These are phyloP conservation scores for Rhodomyrtus tomentosa DNA, from an alignment of 345 rosid genomes.

Conservation along the genomic window DNA sequence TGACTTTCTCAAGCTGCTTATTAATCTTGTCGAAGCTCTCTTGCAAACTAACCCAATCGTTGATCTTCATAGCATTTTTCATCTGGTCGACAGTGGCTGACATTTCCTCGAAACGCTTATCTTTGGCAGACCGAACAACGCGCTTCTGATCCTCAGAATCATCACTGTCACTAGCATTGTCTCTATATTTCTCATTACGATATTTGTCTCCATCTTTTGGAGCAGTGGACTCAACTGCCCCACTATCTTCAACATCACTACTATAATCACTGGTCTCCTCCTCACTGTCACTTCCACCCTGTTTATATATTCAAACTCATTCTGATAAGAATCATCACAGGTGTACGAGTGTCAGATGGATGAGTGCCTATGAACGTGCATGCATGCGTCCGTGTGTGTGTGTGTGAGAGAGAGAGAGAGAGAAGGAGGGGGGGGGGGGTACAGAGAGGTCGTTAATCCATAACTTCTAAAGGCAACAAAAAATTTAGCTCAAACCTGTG, in stretches of 20 bases:
- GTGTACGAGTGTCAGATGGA: background rate
- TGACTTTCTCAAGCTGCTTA: slow-evolving; percentile 93
- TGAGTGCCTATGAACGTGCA: background rate
- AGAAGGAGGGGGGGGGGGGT: background rate
- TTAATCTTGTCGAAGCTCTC: slow-evolving; percentile 87
- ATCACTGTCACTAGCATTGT: slow-evolving; percentile 52
- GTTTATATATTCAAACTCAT: background rate
- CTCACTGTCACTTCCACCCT: slow-evolving; percentile 74
- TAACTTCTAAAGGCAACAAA: background rate
- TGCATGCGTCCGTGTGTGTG: background rate
- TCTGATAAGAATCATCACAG: background rate
- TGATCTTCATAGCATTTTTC: slow-evolving; percentile 92
- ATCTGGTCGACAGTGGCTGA: slow-evolving; percentile 56
- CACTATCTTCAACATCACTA: slow-evolving; percentile 31
- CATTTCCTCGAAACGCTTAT: slow-evolving; percentile 91
- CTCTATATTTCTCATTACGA: slow-evolving; percentile 13
- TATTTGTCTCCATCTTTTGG: slow-evolving; percentile 32
- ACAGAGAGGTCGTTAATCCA: background rate
- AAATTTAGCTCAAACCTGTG: slow-evolving; percentile 37
- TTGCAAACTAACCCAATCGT: slow-evolving; percentile 86
- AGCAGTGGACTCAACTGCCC: slow-evolving; percentile 16
- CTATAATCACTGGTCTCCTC: slow-evolving; percentile 40
- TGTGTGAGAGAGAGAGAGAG: background rate
- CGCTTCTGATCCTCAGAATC: slow-evolving; percentile 59
- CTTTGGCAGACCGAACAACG: slow-evolving; percentile 76